These are phyloP conservation scores for Neurospora sp. DNA, from an alignment of 2,329 filamentous ascomycete genomes.

Conservation along the genomic window DNA sequence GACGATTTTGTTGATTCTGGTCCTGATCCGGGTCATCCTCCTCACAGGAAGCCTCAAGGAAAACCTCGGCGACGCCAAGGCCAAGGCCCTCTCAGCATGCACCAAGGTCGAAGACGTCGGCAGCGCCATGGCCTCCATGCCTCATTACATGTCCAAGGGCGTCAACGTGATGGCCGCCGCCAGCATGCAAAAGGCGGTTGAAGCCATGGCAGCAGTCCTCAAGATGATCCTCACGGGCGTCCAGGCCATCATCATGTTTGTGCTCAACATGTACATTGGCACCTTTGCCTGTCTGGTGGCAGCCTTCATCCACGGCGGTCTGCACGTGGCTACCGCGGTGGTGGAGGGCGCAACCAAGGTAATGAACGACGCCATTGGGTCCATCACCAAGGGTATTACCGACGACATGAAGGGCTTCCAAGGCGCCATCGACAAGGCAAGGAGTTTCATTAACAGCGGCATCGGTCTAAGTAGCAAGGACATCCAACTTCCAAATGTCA, in stretches of 20 bases:
- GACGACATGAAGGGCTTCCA: conserved; percentile 31
- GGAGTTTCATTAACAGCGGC: too few species aligned
- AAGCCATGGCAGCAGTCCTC: conserved; percentile 70
- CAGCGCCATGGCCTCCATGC: conserved; percentile 96
- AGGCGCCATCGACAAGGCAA: background rate
- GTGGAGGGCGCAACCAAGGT: conserved; percentile 33
- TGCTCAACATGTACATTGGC: conserved; percentile 82
- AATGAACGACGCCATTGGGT: conserved; percentile 42
- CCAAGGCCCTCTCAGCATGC: conserved; percentile 79
- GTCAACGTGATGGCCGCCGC: conserved; percentile 78
- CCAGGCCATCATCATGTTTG: conserved; percentile 80
- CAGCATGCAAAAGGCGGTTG: conserved; percentile 71
- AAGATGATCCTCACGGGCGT: conserved; percentile 72
- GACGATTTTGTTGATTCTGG: conserved; percentile 81
- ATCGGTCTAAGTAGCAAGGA: conserved; percentile 22
- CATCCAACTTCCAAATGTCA: conserved; percentile 42
- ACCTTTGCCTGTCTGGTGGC: conserved; percentile 88
- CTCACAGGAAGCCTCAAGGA: conserved; percentile 63
- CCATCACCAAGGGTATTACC: conserved; percentile 46
- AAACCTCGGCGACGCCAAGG: conserved; percentile 66
- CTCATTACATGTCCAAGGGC: conserved; percentile 81
- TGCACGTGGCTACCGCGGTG: conserved; percentile 52
- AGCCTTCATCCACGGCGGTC: conserved; percentile 67
- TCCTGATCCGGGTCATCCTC: conserved; percentile 73
- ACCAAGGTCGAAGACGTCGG: conserved; percentile 87